Evolutionary conservation across 2,329 filamentous ascomycete genomes (phyloP).

Genomic region (Epichloe scottii): DNA sequence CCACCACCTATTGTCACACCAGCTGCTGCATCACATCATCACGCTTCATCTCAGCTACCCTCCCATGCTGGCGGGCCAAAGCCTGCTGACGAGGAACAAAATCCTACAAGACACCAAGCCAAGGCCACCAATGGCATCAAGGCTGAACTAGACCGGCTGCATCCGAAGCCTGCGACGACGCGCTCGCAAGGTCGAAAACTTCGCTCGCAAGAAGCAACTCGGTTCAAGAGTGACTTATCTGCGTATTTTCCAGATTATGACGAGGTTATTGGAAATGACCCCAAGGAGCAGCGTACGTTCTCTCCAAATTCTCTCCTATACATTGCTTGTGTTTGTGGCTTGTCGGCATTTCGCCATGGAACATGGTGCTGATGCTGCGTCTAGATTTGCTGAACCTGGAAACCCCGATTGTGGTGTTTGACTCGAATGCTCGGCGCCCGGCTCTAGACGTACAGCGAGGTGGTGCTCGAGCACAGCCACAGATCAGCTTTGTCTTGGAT

Average conservation of each 20-base stretch:
- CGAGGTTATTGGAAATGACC: conserved; percentile 78
- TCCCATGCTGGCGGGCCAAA: conserved; percentile 10
- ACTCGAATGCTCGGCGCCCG: conserved; percentile 30
- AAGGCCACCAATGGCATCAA: conserved; percentile 50
- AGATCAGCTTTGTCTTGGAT: neutral
- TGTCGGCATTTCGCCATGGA: neutral
- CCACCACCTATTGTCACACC: conserved; percentile 4
- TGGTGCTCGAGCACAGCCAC: neutral
- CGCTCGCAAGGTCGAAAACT: conserved; percentile 61
- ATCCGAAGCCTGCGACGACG: conserved; percentile 33
- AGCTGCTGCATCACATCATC: conserved; percentile 4
- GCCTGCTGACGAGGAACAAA: conserved; percentile 15
- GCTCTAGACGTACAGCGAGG: conserved; percentile 6
- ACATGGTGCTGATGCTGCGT: neutral
- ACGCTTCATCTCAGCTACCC: neutral
- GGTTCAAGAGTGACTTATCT: conserved; percentile 83
- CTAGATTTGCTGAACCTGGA: conserved; percentile 63
- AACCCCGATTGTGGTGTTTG: conserved; percentile 59
- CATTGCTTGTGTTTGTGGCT: neutral
- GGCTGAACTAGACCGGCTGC: conserved; percentile 46
- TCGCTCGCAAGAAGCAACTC: conserved; percentile 71
- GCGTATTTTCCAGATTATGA: conserved; percentile 91
- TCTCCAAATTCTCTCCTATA: neutral
- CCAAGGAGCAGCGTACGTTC: conserved; percentile 60
- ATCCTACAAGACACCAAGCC: conserved; percentile 37